Percentiles rank a stretch among this genome's conserved stretches.
Evolutionary conservation across 495 filamentous ascomycete genomes (phyloP).

Genomic region (Immersiella caudata): DNA sequence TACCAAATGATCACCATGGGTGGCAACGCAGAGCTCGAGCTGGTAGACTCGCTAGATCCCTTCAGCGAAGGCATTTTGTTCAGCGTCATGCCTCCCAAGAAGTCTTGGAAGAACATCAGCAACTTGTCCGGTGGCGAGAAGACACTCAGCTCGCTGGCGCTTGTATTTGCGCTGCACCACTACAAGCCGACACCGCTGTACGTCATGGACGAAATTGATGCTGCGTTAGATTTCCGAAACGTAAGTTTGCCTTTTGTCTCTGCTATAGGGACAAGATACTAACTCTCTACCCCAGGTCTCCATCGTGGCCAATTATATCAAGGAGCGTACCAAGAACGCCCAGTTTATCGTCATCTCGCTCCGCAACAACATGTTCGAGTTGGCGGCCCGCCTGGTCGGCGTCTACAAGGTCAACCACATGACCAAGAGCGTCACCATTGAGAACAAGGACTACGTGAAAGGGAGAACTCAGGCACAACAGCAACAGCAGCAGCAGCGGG

Average conservation of each 20-base stretch:
- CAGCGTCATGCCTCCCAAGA: conserved; percentile 98
- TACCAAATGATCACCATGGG: conserved; percentile 99
- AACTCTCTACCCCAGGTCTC: conserved; percentile 67
- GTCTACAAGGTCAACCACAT: conserved; percentile 99
- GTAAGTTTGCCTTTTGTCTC: conserved; percentile 55
- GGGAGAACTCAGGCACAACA: conserved; percentile 11
- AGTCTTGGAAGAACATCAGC: conserved; percentile 98
- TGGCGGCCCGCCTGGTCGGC: conserved; percentile 87
- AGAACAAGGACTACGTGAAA: conserved; percentile 74
- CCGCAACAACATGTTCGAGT: conserved; percentile 99
- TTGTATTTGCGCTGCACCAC: conserved; percentile 97
- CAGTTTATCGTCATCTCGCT: conserved; percentile 99
- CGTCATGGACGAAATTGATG: conserved; percentile 99
- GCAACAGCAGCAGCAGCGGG: conserved; percentile 22
- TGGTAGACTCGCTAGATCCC: conserved; percentile 92
- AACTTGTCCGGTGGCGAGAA: conserved; percentile 96
- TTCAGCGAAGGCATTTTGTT: conserved; percentile 97
- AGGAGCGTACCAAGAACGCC: conserved; percentile 97
- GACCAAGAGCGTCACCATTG: conserved; percentile 97
- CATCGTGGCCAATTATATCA: conserved; percentile 98
- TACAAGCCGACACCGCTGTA: conserved; percentile 98
- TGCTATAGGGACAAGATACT: conserved; percentile 26
- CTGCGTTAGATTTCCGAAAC: conserved; percentile 95
- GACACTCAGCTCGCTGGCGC: conserved; percentile 87
- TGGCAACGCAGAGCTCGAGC: conserved; percentile 94